Base-by-base conservation (phyloP, 176 grass and related monocot genomes). In the Stipa capillata region DNA sequence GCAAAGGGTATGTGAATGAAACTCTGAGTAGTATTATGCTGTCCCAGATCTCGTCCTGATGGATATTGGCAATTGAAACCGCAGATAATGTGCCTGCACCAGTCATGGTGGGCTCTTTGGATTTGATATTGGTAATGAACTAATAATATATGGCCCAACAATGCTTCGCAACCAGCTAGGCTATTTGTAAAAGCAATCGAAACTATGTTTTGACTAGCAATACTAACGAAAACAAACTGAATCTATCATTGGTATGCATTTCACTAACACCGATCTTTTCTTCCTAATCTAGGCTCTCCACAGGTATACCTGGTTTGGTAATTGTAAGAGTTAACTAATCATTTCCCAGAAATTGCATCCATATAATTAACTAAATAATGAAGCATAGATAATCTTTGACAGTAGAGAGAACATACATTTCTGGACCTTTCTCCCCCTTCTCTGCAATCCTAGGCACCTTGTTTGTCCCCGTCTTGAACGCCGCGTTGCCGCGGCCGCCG, bases 381-480 rank as follows among this genome's bases (percentile, higher is more conserved):
- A 55, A 83, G 27, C 12, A 29, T 52, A 69, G 51, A 41, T 2
- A 32, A 24, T 60, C 1, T 27, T 79, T 29, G 2, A 59, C 20
- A 16, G 45, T 23, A 67, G 72, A 61, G 8, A 34, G 45, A 27
- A 77, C 89, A 60, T 86, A 98, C 95, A 98, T 98, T 94, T 92
- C 95, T 23, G 89, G 83, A 34, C 95, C 95, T 73, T 94, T 85
- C 85, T 94, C 95, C 76, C 95, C 95, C 43, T 94, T 94, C 80
- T 98, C 95, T 45, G 95, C 92, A 28, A 98, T 94, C 70, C 82
- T 92, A 56, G 95, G 95, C 54, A 85, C 87, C 73, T 91, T 98
- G 72, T 92, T 94, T 64, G 74, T 92, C 4, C 95, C 95, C 0
- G 90, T 83, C 81, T 94, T 98, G 83, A 98, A 94, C 4, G 95